These are phyloP conservation scores for Diaporthe eres DNA, from an alignment of 2,329 filamentous ascomycete species.

Conservation along the genomic window DNA sequence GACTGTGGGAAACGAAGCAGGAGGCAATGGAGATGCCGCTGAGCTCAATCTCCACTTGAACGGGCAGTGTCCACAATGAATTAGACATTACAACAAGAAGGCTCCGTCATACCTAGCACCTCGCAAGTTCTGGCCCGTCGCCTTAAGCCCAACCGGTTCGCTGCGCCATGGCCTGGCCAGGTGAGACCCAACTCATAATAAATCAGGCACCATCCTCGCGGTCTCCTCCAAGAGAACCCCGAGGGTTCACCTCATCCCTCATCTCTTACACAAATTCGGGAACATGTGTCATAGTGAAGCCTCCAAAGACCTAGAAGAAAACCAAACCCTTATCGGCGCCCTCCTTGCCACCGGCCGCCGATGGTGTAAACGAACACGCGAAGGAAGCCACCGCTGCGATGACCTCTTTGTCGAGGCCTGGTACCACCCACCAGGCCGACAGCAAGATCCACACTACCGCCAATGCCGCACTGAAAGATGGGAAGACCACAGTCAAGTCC, in stretches of 20 bases:
- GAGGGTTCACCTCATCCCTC: background rate
- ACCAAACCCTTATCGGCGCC: background rate
- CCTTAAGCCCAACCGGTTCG: background rate
- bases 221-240: background rate
- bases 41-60: background rate
- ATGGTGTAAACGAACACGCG: background rate
- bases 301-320: background rate
- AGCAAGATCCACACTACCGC: background rate
- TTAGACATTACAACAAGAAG: background rate
- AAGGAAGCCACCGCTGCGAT: background rate
- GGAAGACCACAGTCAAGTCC: background rate
- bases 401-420: background rate
- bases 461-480: background rate
- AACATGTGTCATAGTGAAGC: background rate
- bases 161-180: conserved; percentile 18
- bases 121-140: background rate
- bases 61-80: background rate
- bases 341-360: background rate
- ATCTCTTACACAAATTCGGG: background rate
- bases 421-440: background rate
- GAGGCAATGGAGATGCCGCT: background rate
- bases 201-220: conserved; percentile 5
- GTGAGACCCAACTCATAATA: background rate
- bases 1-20: background rate
- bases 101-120: background rate